A percentile compares a stretch with the other conserved stretches of the same genome.
These are phyloP conservation scores for Cutaneotrichosporon sp. DNA, from an alignment of 1,284 basidiomycete genomes.

Conservation along the genomic window DNA sequence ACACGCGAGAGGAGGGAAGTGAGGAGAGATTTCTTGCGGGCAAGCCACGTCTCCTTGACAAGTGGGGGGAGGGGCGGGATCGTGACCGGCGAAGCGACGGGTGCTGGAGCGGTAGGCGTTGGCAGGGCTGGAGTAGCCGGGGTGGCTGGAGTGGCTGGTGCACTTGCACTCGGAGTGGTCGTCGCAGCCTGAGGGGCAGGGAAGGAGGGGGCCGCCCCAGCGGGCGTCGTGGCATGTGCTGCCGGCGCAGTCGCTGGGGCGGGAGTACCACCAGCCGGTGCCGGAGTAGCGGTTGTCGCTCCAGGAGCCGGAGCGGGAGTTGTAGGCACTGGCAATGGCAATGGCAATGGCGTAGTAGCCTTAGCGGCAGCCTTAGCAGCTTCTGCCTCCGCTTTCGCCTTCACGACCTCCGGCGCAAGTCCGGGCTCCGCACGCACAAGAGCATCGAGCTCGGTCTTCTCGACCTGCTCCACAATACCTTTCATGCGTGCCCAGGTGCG, in stretches of 20 bases:
- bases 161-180: background rate
- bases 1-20: constrained; percentile 30
- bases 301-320: background rate
- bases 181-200: background rate
- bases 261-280: background rate
- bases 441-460: constrained; percentile 31
- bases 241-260: background rate
- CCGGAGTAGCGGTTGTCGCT: background rate
- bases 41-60: constrained; percentile 24
- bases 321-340: background rate
- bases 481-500: constrained; percentile 38
- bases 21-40: constrained; percentile 32
- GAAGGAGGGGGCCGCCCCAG: background rate
- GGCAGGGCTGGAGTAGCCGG: background rate
- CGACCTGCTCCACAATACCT: constrained; percentile 32
- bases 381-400: constrained; percentile 13
- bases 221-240: background rate
- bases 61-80: constrained; percentile 12
- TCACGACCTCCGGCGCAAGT: constrained; percentile 15
- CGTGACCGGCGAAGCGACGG: background rate
- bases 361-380: background rate
- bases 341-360: background rate
- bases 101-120: background rate
- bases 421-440: constrained; percentile 33
- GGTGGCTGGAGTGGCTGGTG: background rate